A percentile compares a stretch with the other conserved stretches of the same genome.
Evolutionary conservation across 179 eudicot genomes (phyloP).

Genomic region (Silene coronaria): DNA sequence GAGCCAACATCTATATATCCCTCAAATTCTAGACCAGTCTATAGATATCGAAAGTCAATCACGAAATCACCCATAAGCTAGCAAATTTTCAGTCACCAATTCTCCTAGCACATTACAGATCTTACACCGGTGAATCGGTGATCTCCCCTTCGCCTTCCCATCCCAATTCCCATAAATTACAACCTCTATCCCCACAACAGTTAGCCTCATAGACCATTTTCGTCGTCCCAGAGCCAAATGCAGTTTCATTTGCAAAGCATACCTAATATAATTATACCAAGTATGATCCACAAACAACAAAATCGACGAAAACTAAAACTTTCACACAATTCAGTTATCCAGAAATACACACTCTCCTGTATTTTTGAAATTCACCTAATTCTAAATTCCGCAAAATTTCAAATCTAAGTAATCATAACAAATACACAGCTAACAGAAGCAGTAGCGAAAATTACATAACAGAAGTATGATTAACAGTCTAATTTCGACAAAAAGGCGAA

Average conservation of each 20-base stretch:
- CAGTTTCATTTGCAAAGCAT: neutral
- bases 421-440: too few species aligned
- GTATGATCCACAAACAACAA: neutral
- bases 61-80: neutral
- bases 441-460: too few species aligned
- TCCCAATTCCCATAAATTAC: neutral
- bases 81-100: neutral
- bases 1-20: neutral
- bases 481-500: neutral
- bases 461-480: too few species aligned
- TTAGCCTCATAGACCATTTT: neutral
- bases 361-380: neutral
- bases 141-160: neutral
- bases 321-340: too few species aligned
- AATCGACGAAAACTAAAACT: neutral
- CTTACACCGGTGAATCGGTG: neutral
- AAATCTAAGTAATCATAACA: neutral
- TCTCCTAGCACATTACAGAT: neutral
- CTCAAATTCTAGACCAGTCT: neutral
- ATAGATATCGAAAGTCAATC: neutral
- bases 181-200: neutral
- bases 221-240: neutral
- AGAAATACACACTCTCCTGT: neutral
- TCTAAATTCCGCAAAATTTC: neutral
- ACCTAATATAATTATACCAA: neutral